A percentile compares a stretch with the other conserved stretches of the same genome.
Conservation (phyloP, 768 basidiomycete species). For the Mycena venus region DNA sequence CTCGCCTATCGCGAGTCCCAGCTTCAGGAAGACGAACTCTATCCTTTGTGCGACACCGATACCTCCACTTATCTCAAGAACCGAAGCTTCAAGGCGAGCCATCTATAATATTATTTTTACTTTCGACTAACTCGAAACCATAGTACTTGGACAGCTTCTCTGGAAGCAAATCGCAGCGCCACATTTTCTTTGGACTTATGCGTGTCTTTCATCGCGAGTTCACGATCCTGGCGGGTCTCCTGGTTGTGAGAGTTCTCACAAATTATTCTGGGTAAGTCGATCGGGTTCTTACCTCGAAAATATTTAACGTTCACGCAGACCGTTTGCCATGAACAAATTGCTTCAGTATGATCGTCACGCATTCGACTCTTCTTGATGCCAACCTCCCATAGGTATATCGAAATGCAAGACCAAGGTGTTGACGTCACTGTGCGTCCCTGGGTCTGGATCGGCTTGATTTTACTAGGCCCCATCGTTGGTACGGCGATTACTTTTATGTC, state of each 20-base stretch:
- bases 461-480: slow-evolving; percentile 60
- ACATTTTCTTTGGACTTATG: slow-evolving; percentile 58
- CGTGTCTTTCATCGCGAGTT: slow-evolving; percentile 46
- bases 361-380: not conserved
- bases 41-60: slow-evolving; percentile 77
- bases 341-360: slow-evolving; percentile 44
- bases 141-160: slow-evolving; percentile 26
- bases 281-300: slow-evolving; percentile 39
- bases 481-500: not conserved
- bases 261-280: slow-evolving; percentile 16
- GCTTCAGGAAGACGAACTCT: slow-evolving; percentile 63
- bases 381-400: slow-evolving; percentile 63
- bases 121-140: slow-evolving; percentile 24
- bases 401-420: slow-evolving; percentile 54
- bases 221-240: slow-evolving; percentile 36
- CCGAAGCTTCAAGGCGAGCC: slow-evolving; percentile 45
- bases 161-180: not conserved
- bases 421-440: slow-evolving; percentile 68
- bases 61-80: slow-evolving; percentile 37
- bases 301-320: slow-evolving; percentile 46
- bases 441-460: slow-evolving; percentile 73
- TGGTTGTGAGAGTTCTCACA: not conserved
- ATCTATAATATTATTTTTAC: not conserved
- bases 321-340: slow-evolving; percentile 56
- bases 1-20: slow-evolving; percentile 57